Conservation (phyloP, 2,329 filamentous ascomycete genomes). For the Juglanconis oblonga region DNA sequence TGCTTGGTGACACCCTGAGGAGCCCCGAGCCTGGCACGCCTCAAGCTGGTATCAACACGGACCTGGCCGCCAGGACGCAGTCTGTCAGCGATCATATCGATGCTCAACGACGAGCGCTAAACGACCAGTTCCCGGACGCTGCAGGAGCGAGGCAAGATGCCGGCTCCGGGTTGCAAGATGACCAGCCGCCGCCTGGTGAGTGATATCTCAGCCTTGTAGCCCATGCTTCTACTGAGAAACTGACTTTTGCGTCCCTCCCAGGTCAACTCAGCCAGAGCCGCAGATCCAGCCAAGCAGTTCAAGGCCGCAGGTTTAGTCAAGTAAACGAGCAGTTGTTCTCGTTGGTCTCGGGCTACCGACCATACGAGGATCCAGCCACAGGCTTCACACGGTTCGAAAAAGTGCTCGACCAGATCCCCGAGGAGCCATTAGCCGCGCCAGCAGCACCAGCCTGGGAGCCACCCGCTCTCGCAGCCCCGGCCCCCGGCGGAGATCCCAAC, state of each 20-base stretch:
- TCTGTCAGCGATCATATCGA: neutral
- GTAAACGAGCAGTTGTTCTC: neutral
- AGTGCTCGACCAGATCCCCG: no score
- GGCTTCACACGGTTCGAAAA: neutral
- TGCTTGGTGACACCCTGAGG: neutral
- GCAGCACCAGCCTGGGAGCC: no score
- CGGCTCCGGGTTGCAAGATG: no score
- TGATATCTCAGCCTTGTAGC: no score
- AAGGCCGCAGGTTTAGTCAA: neutral
- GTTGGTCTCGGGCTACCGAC: neutral
- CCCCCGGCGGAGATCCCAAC: no score
- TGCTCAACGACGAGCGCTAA: neutral
- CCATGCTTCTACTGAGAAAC: no score
- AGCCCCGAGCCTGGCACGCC: neutral
- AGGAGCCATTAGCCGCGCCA: no score
- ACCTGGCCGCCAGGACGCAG: neutral
- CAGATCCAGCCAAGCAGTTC: neutral
- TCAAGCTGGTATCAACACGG: neutral
- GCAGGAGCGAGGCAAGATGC: no score
- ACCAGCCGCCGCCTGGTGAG: no score
- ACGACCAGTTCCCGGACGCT: neutral
- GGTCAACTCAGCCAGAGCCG: no score
- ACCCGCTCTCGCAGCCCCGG: no score
- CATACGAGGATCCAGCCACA: neutral
- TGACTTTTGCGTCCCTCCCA: no score